Evolutionary conservation across 2,329 filamentous ascomycete genomes (phyloP).

Genomic region (Alternaria rosae): DNA sequence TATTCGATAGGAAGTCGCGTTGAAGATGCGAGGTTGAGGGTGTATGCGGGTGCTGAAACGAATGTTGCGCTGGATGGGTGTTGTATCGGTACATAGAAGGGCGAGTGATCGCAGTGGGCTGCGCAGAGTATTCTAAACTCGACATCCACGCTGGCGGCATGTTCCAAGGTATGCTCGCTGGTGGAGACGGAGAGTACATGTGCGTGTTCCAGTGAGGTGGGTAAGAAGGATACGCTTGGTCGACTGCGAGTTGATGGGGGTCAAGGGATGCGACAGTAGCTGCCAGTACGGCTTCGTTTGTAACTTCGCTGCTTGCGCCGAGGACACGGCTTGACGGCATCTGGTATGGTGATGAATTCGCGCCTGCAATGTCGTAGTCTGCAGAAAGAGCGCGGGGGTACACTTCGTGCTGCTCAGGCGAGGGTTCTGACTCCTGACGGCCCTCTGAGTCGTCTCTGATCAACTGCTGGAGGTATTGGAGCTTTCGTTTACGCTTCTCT

Average conservation of each 20-base stretch:
- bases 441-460: conserved; percentile 33
- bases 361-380: conserved; percentile 18
- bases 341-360: conserved; percentile 12
- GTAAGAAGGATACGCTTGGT: conserved; percentile 22
- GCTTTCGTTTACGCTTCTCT: conserved; percentile 49
- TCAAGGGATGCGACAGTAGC: conserved; percentile 21
- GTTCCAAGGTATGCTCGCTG: conserved; percentile 28
- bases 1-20: conserved; percentile 11
- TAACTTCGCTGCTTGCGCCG: conserved; percentile 14
- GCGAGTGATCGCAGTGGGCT: conserved; percentile 11
- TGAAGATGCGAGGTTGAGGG: conserved; percentile 22
- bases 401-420: conserved; percentile 20
- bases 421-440: conserved; percentile 18
- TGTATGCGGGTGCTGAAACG: conserved; percentile 21
- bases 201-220: conserved; percentile 24
- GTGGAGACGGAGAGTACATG: conserved; percentile 24
- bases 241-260: conserved; percentile 12
- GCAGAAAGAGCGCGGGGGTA: conserved; percentile 27
- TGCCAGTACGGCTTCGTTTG: conserved; percentile 15
- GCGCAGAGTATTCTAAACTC: conserved; percentile 16
- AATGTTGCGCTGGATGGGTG: conserved; percentile 14
- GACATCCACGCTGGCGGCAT: conserved; percentile 27
- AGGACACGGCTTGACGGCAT: conserved; percentile 21
- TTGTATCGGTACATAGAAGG: conserved; percentile 23
- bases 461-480: conserved; percentile 47